These are phyloP conservation scores for Crithidia bombi DNA, from an alignment of 208 protist species.

Conservation along the genomic window DNA sequence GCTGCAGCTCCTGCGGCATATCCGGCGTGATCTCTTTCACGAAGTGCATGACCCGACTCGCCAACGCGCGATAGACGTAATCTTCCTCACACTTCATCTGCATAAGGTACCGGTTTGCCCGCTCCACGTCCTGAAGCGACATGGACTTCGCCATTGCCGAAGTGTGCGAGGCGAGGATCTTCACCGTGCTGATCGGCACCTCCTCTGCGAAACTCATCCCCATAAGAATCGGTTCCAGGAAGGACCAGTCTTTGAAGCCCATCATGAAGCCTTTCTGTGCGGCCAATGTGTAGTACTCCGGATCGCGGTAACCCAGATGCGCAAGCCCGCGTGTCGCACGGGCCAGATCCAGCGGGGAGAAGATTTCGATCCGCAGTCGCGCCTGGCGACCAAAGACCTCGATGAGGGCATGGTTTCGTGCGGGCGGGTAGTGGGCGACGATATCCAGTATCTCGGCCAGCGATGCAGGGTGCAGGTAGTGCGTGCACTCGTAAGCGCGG, in stretches of 20 bases:
- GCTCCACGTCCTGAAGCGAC: constrained; percentile 76
- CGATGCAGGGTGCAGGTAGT: constrained; percentile 59
- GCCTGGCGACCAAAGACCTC: constrained; percentile 75
- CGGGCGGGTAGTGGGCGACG: constrained; percentile 73
- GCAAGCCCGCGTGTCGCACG: constrained; percentile 65
- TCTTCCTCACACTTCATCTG: constrained; percentile 83
- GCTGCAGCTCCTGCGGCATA: constrained; percentile 83
- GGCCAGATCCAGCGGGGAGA: constrained; percentile 56
- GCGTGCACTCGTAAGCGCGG: constrained; percentile 69
- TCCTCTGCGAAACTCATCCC: constrained; percentile 61
- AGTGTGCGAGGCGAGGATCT: constrained; percentile 68
- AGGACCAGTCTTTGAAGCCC: constrained; percentile 77
- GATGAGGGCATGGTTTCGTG: constrained; percentile 67
- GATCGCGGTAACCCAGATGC: constrained; percentile 75
- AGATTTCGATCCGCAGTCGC: constrained; percentile 72
- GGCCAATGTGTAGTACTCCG: constrained; percentile 75
- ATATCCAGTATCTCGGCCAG: constrained; percentile 74
- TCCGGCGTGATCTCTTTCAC: constrained; percentile 91
- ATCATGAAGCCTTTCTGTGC: constrained; percentile 70
- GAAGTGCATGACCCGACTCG: constrained; percentile 79
- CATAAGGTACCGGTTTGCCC: constrained; percentile 84
- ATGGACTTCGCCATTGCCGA: constrained; percentile 74
- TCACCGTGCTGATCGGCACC: constrained; percentile 45
- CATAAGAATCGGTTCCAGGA: constrained; percentile 80
- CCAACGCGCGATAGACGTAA: constrained; percentile 79